Base-by-base conservation (phyloP, 179 eudicot species). In the Sideroxylon spinosum region DNA sequence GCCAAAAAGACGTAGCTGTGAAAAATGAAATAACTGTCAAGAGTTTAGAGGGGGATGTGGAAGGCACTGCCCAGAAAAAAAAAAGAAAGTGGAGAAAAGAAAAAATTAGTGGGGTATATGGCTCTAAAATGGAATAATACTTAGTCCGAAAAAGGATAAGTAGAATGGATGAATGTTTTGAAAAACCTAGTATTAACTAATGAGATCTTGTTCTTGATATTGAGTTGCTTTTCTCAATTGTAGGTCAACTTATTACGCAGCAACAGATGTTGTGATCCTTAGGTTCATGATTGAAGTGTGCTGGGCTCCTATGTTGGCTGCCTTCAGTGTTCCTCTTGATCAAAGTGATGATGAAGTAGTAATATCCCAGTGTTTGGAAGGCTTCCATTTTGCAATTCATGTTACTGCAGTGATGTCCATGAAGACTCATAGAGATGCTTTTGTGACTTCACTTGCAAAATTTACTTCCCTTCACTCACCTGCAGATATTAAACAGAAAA, bases 291-390 rank as follows among this genome's bases (percentile, higher is more conserved):
- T 96, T 71, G 99, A 96, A 86, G 97, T 85, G 29, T 96, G 96
- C 81, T 96, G 99, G 99, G 99, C 99, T 81, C 99, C 98, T 73
- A 94, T 96, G 98, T 86, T 96, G 87, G 99, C 99, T 28, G 99
- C 98, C 79, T 96, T 96, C 86, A 96, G 99, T 82, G 99, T 96
- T 84, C 96, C 99, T 68, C 97, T 96, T 78, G 99, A 96, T 78
- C 99, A 88, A 88, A 94, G 92, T 86, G 99, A 96, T n/a, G 99
- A 96, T 82, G 95, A 87, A 72, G 79, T 83, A 57, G 83, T 91
- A 25, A 86, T 94, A 83, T 82, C 90, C n/a, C 85, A 88, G 78
- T 96, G 99, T 84, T 86, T 96, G 73, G 96, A 94, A 67, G 99
- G 99, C 75, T 91, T 96, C 69, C 96, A 94, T 66, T 77, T 77